Percentiles rank a stretch among this genome's conserved stretches.
phyloP scores from a whole-genome alignment of 805 yeast genomes.

The Maudiozyma pseudohumilis region DNA sequence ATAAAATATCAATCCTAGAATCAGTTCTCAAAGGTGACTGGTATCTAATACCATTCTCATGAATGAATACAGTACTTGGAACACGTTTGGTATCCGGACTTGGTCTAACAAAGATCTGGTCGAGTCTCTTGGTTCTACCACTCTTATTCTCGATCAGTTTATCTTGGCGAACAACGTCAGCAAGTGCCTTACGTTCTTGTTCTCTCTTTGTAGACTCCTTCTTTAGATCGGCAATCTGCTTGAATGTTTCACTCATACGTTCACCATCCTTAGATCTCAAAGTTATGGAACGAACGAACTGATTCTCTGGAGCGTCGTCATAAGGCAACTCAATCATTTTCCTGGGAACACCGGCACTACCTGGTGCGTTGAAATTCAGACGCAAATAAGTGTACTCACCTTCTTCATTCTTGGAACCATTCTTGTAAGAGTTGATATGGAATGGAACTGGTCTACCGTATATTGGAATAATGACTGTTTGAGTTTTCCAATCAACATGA shows the following conservation, averaged over 20 bases:
- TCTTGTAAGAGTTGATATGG: slow-evolving; percentile 88
- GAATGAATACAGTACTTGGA: slow-evolving; percentile 84
- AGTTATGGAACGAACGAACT: slow-evolving; percentile 78
- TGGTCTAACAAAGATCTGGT: slow-evolving; percentile 84
- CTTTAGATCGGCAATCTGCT: slow-evolving; percentile 84
- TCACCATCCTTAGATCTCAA: slow-evolving; percentile 85
- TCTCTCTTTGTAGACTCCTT: slow-evolving; percentile 86
- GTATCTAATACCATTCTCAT: slow-evolving; percentile 92
- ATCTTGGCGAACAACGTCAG: slow-evolving; percentile 91
- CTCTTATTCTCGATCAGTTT: slow-evolving; percentile 71
- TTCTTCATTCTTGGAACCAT: slow-evolving; percentile 91
- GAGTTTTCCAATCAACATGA: slow-evolving; percentile 79
- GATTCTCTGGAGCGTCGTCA: slow-evolving; percentile 78
- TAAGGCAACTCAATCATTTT: slow-evolving; percentile 79
- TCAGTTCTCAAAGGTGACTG: slow-evolving; percentile 79
- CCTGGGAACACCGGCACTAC: slow-evolving; percentile 56
- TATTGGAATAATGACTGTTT: slow-evolving; percentile 83
- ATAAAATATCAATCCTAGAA: slow-evolving; percentile 78
- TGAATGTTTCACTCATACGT: slow-evolving; percentile 81
- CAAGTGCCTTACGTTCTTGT: slow-evolving; percentile 80
- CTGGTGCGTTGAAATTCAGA: slow-evolving; percentile 88
- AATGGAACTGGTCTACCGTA: slow-evolving; percentile 96
- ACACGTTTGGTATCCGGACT: slow-evolving; percentile 95
- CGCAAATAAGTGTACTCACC: slow-evolving; percentile 89
- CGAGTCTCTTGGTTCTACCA: slow-evolving; percentile 78